Evolutionary conservation across 352 stramenopile species (phyloP).

Genomic region (Blastocystis sp.): DNA sequence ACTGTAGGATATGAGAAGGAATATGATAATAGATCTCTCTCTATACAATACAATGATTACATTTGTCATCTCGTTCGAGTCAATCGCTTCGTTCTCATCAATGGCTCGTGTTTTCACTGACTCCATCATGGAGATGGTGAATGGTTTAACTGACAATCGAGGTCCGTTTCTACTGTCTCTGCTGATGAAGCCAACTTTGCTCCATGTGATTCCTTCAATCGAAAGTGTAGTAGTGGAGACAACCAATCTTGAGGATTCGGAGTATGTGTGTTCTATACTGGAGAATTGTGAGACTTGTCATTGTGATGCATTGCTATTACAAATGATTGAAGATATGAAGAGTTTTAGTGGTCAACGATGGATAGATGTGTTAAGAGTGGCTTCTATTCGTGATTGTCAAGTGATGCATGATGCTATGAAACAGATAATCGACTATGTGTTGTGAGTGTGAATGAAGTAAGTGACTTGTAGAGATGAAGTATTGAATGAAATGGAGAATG

Average conservation of each 20-base stretch:
- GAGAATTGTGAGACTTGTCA: neutral
- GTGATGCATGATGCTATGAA: neutral
- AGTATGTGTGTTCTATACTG: neutral
- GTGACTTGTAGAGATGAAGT: neutral
- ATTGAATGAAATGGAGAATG: neutral
- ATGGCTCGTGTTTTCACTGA: neutral
- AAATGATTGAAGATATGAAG: neutral
- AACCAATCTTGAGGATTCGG: neutral
- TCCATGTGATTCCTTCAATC: neutral
- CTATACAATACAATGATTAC: too few relatives aligned
- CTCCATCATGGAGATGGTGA: neutral
- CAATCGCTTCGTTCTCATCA: neutral
- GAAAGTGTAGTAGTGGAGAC: neutral
- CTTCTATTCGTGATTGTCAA: neutral
- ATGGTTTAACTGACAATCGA: neutral
- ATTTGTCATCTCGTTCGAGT: neutral
- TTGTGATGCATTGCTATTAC: neutral
- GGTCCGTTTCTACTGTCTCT: neutral
- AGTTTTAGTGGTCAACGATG: neutral
- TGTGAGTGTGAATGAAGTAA: too few relatives aligned
- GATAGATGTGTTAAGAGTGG: neutral
- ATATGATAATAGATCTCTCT: neutral
- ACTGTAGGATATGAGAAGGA: neutral
- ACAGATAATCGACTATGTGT: neutral
- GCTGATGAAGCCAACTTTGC: neutral